A percentile compares a stretch with the other conserved stretches of the same genome.
These are phyloP conservation scores for Nemania sp. DNA, from an alignment of 2,329 filamentous ascomycete genomes.

Conservation along the genomic window DNA sequence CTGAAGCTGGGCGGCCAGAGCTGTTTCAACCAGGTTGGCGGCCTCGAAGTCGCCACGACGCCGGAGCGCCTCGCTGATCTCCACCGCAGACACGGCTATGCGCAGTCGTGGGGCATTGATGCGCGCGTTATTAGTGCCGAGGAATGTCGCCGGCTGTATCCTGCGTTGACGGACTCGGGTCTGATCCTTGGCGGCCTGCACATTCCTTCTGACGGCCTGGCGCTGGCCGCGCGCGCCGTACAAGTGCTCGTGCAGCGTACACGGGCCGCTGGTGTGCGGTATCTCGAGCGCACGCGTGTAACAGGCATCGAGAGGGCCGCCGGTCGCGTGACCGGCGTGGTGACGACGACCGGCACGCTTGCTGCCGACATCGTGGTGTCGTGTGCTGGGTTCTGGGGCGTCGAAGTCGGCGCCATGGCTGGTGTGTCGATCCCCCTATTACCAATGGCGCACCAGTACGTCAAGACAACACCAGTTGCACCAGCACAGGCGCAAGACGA, in stretches of 20 bases:
- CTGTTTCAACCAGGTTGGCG: slow-evolving; percentile 27
- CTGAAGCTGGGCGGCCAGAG: slow-evolving; percentile 24
- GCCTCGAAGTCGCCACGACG: slow-evolving; percentile 25
- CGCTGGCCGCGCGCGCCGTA: slow-evolving; percentile 22
- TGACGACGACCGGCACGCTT: slow-evolving; percentile 16
- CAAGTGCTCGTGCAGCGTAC: slow-evolving; percentile 25
- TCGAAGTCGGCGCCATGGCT: slow-evolving; percentile 26
- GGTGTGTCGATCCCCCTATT: slow-evolving; percentile 25
- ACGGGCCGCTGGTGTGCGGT: slow-evolving; percentile 21
- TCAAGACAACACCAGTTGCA: slow-evolving; percentile 21
- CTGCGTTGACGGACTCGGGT: slow-evolving; percentile 17
- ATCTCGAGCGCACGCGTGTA: slow-evolving; percentile 22
- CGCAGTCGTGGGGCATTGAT: slow-evolving; percentile 24
- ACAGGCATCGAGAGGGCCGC: slow-evolving; percentile 21
- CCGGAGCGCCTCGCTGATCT: slow-evolving; percentile 25
- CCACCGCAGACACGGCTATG: slow-evolving; percentile 26
- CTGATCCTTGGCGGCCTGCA: slow-evolving; percentile 23
- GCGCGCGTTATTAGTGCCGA: slow-evolving; percentile 19
- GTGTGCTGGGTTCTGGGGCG: slow-evolving; percentile 28
- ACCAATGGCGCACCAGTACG: slow-evolving; percentile 27
- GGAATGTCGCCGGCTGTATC: slow-evolving; percentile 22
- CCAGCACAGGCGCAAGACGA: no score
- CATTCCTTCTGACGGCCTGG: slow-evolving; percentile 25
- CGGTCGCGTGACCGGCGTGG: slow-evolving; percentile 21
- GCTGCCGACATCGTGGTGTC: slow-evolving; percentile 26